A percentile compares a stretch with the other conserved stretches of the same genome.
phyloP scores from a whole-genome alignment of 176 grass and related monocot genomes.

The Avena insularis region DNA sequence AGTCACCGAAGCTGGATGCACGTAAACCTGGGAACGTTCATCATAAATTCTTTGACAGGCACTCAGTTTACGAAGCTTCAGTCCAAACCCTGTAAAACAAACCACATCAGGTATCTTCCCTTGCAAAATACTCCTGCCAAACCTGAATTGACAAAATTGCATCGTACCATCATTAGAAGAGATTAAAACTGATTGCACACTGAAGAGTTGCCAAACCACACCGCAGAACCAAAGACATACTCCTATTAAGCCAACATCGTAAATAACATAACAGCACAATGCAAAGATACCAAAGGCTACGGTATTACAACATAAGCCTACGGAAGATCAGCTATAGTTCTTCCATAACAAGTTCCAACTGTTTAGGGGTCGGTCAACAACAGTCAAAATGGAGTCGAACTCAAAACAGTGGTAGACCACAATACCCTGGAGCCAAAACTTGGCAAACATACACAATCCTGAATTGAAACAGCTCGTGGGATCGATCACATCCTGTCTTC shows the following conservation, averaged over 20 bases:
- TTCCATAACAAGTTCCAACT: constrained; percentile 14
- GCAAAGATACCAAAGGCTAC: background rate
- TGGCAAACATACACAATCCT: constrained; percentile 7
- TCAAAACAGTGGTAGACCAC: background rate
- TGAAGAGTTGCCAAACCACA: background rate
- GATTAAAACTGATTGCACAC: background rate
- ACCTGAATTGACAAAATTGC: background rate
- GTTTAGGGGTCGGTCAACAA: background rate
- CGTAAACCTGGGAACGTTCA: background rate
- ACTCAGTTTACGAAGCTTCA: background rate
- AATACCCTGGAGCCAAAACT: background rate
- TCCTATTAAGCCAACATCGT: constrained; percentile 10
- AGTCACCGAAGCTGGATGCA: too few species aligned
- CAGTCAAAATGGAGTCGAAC: constrained; percentile 20
- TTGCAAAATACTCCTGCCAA: background rate
- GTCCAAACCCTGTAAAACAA: background rate
- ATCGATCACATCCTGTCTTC: constrained; percentile 60
- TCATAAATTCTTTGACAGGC: background rate
- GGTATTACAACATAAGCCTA: constrained; percentile 18
- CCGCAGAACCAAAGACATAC: background rate
- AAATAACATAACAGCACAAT: background rate
- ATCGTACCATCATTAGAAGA: background rate
- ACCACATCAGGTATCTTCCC: background rate
- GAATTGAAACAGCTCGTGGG: background rate
- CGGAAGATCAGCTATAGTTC: background rate